A percentile compares a stretch with the other conserved stretches of the same genome.
These are phyloP conservation scores for Alternaria postmessia DNA, from an alignment of 2,329 filamentous ascomycete species.

Conservation along the genomic window DNA sequence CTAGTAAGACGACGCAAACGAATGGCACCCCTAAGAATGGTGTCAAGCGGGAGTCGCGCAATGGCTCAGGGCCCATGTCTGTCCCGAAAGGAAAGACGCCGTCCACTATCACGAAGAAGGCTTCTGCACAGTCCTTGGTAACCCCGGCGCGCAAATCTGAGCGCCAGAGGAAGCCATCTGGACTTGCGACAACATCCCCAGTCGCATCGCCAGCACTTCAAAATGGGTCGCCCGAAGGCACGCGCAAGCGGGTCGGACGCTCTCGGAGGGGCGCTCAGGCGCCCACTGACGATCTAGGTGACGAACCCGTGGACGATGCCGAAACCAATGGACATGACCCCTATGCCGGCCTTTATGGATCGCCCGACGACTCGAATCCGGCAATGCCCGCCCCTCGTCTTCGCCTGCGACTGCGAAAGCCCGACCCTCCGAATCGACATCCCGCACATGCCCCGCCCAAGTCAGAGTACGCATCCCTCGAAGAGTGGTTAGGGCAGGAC, in stretches of 20 bases:
- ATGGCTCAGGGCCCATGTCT: slow-evolving; percentile 23
- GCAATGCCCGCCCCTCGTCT: slow-evolving; percentile 44
- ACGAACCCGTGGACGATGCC: slow-evolving; percentile 20
- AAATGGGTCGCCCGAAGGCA: slow-evolving; percentile 27
- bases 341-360: slow-evolving; percentile 32
- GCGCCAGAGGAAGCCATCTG: slow-evolving; percentile 38
- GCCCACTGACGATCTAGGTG: slow-evolving; percentile 22
- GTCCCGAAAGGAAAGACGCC: slow-evolving; percentile 29
- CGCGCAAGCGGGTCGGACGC: slow-evolving; percentile 34
- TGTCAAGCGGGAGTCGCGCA: slow-evolving; percentile 34
- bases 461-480: slow-evolving; percentile 60
- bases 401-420: slow-evolving; percentile 61
- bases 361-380: slow-evolving; percentile 30
- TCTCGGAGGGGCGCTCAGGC: slow-evolving; percentile 30
- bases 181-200: slow-evolving; percentile 24
- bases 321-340: slow-evolving; percentile 28
- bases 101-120: slow-evolving; percentile 32
- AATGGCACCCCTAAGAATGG: slow-evolving; percentile 38
- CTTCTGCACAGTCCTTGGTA: slow-evolving; percentile 25
- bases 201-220: slow-evolving; percentile 28
- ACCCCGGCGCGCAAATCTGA: slow-evolving; percentile 46
- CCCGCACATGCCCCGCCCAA: slow-evolving; percentile 59
- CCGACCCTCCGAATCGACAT: slow-evolving; percentile 59
- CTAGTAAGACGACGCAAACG: slow-evolving; percentile 37
- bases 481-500: slow-evolving; percentile 70